A percentile compares a stretch with the other conserved stretches of the same genome.
Evolutionary conservation across 1,284 basidiomycete genomes (phyloP).

Genomic region (Sporisorium reilianum): DNA sequence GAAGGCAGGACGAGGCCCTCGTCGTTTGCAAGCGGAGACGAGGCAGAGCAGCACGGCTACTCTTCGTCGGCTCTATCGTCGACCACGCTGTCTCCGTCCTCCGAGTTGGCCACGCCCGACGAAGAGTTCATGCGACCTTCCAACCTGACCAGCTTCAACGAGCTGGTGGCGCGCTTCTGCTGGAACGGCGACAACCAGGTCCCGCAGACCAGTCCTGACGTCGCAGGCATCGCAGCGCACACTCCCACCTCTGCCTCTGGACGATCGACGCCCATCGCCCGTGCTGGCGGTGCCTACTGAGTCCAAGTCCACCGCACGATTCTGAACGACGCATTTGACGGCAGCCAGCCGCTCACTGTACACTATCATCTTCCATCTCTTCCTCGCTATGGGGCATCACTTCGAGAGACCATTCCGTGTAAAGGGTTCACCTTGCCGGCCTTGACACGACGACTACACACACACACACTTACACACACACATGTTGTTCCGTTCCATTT

Average conservation of each 20-base stretch:
- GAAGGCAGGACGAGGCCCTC: constrained; percentile 26
- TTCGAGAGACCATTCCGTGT: constrained; percentile 1
- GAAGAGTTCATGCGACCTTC: constrained; percentile 53
- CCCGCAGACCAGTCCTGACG: constrained; percentile 31
- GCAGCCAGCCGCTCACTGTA: constrained; percentile 24
- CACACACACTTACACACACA: not conserved
- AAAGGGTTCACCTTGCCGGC: constrained; percentile 13
- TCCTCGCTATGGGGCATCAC: not conserved
- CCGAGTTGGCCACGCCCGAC: constrained; percentile 50
- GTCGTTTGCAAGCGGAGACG: constrained; percentile 37
- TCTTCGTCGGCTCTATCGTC: constrained; percentile 43
- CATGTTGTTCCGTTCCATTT: constrained; percentile 15
- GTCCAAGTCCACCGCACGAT: constrained; percentile 3
- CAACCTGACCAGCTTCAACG: constrained; percentile 59
- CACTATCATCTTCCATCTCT: constrained; percentile 9
- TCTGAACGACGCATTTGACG: constrained; percentile 4
- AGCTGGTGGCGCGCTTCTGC: constrained; percentile 62
- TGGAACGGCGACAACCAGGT: constrained; percentile 60
- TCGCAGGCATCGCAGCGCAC: constrained; percentile 17
- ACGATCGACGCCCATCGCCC: constrained; percentile 47
- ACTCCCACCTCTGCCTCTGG: constrained; percentile 47
- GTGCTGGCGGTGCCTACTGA: constrained; percentile 43
- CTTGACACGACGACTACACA: constrained; percentile 11
- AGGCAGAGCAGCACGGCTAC: constrained; percentile 41
- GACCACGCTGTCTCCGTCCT: constrained; percentile 44